Evolutionary conservation across 306 rosid genomes (phyloP).

Genomic region (Malus fusca): DNA sequence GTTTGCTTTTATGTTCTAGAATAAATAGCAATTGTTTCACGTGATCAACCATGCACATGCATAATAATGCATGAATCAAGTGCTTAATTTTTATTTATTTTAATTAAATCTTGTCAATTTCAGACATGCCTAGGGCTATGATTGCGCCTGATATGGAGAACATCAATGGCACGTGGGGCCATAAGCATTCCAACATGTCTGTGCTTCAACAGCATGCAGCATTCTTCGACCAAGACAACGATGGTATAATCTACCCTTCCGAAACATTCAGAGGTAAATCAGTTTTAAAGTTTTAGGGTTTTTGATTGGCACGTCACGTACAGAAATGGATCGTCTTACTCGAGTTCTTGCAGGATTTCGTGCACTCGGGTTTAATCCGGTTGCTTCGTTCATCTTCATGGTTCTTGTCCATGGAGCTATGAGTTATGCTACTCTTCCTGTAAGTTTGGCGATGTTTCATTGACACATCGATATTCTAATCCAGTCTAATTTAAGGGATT

Average conservation of each 20-base stretch:
- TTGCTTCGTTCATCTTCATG: constrained; percentile 39
- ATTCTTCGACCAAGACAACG: constrained; percentile 60
- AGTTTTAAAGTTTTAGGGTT: not conserved
- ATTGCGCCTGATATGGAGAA: constrained; percentile 59
- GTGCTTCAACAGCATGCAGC: constrained; percentile 78
- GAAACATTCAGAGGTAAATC: constrained; percentile 56
- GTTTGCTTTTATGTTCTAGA: not conserved
- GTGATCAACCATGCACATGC: not conserved
- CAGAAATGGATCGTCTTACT: not conserved
- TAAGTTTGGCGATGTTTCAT: constrained; percentile 20
- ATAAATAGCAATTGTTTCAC: not conserved
- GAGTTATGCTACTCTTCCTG: constrained; percentile 64
- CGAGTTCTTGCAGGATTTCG: constrained; percentile 34
- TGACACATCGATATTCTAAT: not conserved
- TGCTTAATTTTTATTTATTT: not conserved
- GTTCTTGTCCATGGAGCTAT: constrained; percentile 35
- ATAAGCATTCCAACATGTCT: constrained; percentile 53
- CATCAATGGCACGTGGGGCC: constrained; percentile 54
- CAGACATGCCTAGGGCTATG: constrained; percentile 64
- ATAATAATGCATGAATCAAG: not conserved
- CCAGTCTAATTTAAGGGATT: not conserved
- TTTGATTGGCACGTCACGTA: not conserved
- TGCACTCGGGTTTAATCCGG: constrained; percentile 42
- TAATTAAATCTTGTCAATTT: not conserved
- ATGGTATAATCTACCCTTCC: constrained; percentile 64